Base-by-base conservation (phyloP, 2,329 filamentous ascomycete genomes). In the Chalaropsis thielavioides region DNA sequence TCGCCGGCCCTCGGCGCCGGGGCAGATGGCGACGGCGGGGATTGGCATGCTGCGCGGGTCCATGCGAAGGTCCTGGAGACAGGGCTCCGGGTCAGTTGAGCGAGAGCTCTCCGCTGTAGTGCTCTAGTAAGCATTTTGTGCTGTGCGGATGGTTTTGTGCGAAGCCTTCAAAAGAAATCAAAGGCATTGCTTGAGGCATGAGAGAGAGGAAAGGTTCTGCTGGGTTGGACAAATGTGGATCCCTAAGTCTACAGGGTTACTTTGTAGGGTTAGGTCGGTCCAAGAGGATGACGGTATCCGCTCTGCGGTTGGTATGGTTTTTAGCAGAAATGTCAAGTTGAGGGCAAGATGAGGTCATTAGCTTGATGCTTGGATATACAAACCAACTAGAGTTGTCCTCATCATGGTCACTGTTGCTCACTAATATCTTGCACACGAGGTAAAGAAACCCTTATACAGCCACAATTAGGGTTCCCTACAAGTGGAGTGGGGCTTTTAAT, bases 1-100 rank as follows among this genome's bases (percentile, higher is more conserved):
- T 83, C 81, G 67, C 83, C 83, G 15, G 76, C 75, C 70, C 79
- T 81, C 3, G 84, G 84, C 27, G 84, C 80, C 11, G 81, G 76
- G 64, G 82, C 77, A 65, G 82, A 72, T 68, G 75, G 77, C 56
- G 44, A 13, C 24, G 54, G n/a, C 31, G 54, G 24, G 27, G 31
- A 19, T 69, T 79, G 77, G 69, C 81, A 75, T 69, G 79, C 77
- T 15, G 64, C 24, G 54, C 61, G 40, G 41, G 59, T 35, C 19
- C 31, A 59, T 22, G 43, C 22, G n/a, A 62, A 64, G 7, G 41
- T 24, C 11, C 65, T 13, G 41, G 61, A 40, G n/a, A 41, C 31
- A 8, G 19, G n/a, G n/a, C 35, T 27, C 3, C 65, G 61, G 35
- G 38, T 27, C 1, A 61, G 4, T n/a, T 44, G 61, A 24, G 56